These are phyloP conservation scores for cucumber (Cucumis sativus) DNA, from an alignment of 306 rosid genomes.

Conservation along the genomic window Cucumber_9930_V3 NC_026661.2:20919501-20920000, in stretches of 20 bases:
- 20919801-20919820: constrained; percentile 17
- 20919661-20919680: constrained; percentile 38
- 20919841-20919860: constrained; percentile 41
- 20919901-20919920: constrained; percentile 42
- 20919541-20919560: constrained; percentile 35
- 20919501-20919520: constrained; percentile 25
- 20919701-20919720: constrained; percentile 56
- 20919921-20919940: constrained; percentile 42
- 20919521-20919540: constrained; percentile 34
- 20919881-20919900: constrained; percentile 34
- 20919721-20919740: constrained; percentile 46
- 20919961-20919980: constrained; percentile 39
- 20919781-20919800: constrained; percentile 39
- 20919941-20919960: constrained; percentile 43
- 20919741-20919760: constrained; percentile 36
- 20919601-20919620: constrained; percentile 36
- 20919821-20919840: constrained; percentile 24
- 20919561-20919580: constrained; percentile 38
- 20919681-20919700: constrained; percentile 30
- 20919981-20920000: constrained; percentile 34
- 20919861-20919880: constrained; percentile 19
- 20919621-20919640: constrained; percentile 43
- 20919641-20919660: constrained; percentile 37
- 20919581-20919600: constrained; percentile 34
- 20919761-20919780: constrained; percentile 42